Conservation (phyloP, 345 rosid species). For the Reutealis trisperma region DNA sequence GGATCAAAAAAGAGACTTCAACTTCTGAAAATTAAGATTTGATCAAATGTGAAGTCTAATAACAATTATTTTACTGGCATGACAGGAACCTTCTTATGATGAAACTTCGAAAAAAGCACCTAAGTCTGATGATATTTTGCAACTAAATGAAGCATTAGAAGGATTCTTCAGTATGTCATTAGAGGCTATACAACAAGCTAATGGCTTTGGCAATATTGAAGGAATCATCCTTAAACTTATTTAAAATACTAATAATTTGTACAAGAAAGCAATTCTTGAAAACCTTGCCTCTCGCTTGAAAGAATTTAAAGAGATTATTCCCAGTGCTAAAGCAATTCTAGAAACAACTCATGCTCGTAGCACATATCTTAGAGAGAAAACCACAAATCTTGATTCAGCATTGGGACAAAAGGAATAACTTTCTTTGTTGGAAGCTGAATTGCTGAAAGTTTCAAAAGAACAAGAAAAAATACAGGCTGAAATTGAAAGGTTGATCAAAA, state of each 20-base stretch:
- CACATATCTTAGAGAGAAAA: background rate
- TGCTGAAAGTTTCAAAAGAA: constrained; percentile 8
- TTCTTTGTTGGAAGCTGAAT: background rate
- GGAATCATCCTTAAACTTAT: background rate
- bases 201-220: constrained; percentile 3
- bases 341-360: constrained; percentile 5
- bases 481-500: background rate
- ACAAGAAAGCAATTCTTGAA: background rate
- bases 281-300: background rate
- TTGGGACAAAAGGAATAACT: background rate
- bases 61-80: too few relatives aligned
- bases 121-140: background rate
- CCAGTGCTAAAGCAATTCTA: background rate
- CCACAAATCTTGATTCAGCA: background rate
- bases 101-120: background rate
- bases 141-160: background rate
- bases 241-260: background rate
- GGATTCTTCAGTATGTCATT: background rate
- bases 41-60: too few relatives aligned
- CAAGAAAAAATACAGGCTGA: background rate
- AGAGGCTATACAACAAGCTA: background rate
- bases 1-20: too few relatives aligned
- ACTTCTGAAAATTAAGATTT: too few relatives aligned
- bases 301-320: background rate
- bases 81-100: too few relatives aligned